Evolutionary conservation across 306 rosid genomes (phyloP).

Genomic region (Pyrus pyrifolia): DNA sequence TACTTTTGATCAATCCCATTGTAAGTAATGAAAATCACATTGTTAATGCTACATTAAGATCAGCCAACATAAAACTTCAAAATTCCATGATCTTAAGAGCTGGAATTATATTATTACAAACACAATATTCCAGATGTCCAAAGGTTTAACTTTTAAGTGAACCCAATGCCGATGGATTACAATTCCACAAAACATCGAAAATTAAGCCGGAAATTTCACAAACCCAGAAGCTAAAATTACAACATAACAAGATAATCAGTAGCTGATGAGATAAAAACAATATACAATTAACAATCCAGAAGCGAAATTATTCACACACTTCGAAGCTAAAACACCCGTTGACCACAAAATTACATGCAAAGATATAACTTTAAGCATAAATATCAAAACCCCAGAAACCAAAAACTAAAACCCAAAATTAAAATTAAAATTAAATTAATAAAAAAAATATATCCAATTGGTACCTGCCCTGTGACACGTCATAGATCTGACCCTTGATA

Average conservation of each 20-base stretch:
- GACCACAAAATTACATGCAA: background rate
- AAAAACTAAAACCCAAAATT: constrained; percentile 5
- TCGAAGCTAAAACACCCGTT: background rate
- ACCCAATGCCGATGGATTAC: background rate
- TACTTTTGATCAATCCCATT: background rate
- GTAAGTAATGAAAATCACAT: background rate
- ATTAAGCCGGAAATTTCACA: background rate
- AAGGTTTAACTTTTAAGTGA: background rate
- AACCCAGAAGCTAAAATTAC: background rate
- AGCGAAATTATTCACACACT: background rate
- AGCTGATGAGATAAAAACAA: background rate
- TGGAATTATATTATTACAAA: background rate
- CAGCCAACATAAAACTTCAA: background rate
- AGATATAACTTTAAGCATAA: background rate
- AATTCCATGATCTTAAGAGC: background rate
- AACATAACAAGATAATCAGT: background rate
- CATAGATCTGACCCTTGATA: constrained; percentile 97
- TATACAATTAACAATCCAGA: background rate
- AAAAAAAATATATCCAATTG: background rate
- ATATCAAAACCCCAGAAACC: constrained; percentile 2
- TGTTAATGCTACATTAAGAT: background rate
- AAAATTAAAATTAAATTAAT: background rate
- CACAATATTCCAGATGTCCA: background rate
- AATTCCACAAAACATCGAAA: background rate
- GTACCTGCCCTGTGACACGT: constrained; percentile 89